Percentiles rank a stretch among this genome's conserved stretches.
Evolutionary conservation across 345 rosid species (phyloP).

Genomic region (Lepidium aucheri): DNA sequence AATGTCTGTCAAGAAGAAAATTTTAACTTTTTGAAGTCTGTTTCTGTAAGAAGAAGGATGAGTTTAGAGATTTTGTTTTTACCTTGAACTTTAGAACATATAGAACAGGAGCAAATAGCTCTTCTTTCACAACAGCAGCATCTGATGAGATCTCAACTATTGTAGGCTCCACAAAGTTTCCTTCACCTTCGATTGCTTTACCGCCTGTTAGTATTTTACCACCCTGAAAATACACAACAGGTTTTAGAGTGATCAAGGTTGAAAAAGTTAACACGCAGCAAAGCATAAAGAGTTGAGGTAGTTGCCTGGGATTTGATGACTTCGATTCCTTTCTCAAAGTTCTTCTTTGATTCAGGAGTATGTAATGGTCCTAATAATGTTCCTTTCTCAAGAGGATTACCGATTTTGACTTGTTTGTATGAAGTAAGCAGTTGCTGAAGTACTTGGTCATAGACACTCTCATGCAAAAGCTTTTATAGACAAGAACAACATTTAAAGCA

Average conservation of each 20-base stretch:
- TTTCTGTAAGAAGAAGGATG: neutral
- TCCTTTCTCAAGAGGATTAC: conserved; percentile 82
- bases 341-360: conserved; percentile 64
- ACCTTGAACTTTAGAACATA: conserved; percentile 87
- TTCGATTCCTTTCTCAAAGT: conserved; percentile 76
- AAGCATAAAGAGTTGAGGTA: neutral
- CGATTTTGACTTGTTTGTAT: conserved; percentile 88
- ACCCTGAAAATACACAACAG: conserved; percentile 46
- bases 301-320: conserved; percentile 78
- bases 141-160: conserved; percentile 74
- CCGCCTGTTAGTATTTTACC: conserved; percentile 87
- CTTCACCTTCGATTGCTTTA: conserved; percentile 51
- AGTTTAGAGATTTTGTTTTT: neutral
- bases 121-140: conserved; percentile 74
- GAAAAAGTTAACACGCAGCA: neutral
- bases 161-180: conserved; percentile 94
- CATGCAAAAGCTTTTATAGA: conserved; percentile 69
- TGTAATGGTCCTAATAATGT: conserved; percentile 84
- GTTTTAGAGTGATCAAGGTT: neutral
- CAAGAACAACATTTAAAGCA: conserved; percentile 1
- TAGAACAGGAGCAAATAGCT: conserved; percentile 88
- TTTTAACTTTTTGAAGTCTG: neutral
- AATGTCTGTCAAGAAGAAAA: conserved; percentile 44
- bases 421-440: conserved; percentile 64
- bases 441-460: conserved; percentile 58